Conservation (phyloP, 2,329 filamentous ascomycete genomes). For the Whalleya microplaca region DNA sequence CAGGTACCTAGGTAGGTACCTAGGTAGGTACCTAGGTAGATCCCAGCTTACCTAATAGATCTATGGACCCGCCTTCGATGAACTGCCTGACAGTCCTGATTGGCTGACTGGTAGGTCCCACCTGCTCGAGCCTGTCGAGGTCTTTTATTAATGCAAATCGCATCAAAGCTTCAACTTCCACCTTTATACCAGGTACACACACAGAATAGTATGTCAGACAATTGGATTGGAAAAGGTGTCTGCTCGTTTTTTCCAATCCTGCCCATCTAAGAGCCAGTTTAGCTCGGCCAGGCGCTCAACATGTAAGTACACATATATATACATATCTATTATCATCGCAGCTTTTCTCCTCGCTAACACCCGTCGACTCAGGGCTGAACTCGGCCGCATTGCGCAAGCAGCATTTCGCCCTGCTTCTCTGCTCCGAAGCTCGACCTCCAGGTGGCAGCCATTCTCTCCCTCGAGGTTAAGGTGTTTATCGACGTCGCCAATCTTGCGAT, state of each 20-base stretch:
- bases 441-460: conserved; percentile 19
- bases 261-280: not conserved
- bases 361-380: conserved; percentile 29
- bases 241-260: not conserved
- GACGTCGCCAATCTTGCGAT: conserved; percentile 12
- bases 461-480: conserved; percentile 22
- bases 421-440: conserved; percentile 26
- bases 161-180: not conserved
- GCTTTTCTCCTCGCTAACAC: not conserved
- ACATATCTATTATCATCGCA: no score
- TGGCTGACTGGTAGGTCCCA: no score
- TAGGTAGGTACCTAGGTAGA: no score
- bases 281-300: conserved; percentile 8
- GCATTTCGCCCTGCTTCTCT: conserved; percentile 29
- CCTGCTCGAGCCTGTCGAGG: no score
- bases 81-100: no score
- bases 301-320: conserved; percentile 22
- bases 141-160: no score
- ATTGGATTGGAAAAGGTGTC: conserved; percentile 4
- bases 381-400: conserved; percentile 31
- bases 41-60: no score
- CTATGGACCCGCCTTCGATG: no score
- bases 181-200: no score
- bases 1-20: no score
- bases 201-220: not conserved